Conservation (phyloP, 1,284 basidiomycete genomes). For the Cutaneotrichosporon sp. region DNA sequence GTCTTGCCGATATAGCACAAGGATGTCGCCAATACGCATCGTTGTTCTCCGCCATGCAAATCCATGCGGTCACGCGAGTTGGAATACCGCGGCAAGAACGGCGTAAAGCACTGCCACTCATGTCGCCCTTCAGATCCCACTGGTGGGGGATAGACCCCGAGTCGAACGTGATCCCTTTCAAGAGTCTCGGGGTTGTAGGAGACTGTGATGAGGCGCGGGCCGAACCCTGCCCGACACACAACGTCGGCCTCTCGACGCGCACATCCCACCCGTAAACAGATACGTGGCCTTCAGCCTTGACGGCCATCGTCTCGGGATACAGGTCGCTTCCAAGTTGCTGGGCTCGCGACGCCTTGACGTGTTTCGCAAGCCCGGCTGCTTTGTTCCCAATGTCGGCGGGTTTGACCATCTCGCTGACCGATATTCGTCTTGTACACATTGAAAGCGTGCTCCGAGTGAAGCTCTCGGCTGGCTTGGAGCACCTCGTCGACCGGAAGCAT, state of each 20-base stretch:
- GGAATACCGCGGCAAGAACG: conserved; percentile 22
- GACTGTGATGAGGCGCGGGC: conserved; percentile 23
- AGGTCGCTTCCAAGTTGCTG: conserved; percentile 18
- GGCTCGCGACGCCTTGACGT: conserved; percentile 24
- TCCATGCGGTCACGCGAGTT: conserved; percentile 19
- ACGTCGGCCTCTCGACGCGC: conserved; percentile 14
- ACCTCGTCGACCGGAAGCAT: conserved; percentile 4
- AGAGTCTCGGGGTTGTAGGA: conserved; percentile 20
- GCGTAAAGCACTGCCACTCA: conserved; percentile 23
- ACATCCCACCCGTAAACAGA: conserved; percentile 24
- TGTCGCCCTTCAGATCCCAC: conserved; percentile 28
- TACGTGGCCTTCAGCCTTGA: conserved; percentile 11
- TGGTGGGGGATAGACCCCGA: conserved; percentile 26
- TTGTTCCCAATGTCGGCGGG: conserved; percentile 9
- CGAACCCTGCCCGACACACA: conserved; percentile 21
- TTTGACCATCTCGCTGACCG: neutral
- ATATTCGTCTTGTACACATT: conserved; percentile 5
- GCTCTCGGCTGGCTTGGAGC: conserved; percentile 8
- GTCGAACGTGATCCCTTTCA: conserved; percentile 27
- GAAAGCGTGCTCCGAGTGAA: conserved; percentile 12
- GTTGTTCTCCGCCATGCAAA: conserved; percentile 27
- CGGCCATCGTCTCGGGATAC: conserved; percentile 19
- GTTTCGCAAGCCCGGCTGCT: conserved; percentile 16
- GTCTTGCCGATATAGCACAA: conserved; percentile 22
- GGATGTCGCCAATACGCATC: conserved; percentile 22